phyloP scores from a whole-genome alignment of 192 early-diverging fungal species.

The Umbelopsis ramanniana region DNA sequence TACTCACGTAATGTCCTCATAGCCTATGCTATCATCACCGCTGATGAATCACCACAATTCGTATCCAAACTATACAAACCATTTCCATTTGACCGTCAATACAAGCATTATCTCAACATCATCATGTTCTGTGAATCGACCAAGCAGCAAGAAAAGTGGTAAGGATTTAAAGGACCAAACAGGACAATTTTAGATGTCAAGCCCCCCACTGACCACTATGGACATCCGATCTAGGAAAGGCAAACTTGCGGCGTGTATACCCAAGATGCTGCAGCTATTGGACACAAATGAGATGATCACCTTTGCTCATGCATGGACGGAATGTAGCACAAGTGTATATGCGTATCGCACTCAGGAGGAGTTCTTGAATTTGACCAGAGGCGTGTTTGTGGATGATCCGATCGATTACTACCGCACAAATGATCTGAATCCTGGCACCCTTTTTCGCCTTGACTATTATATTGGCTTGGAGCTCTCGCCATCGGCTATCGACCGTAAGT shows the following conservation, averaged over 20 bases:
- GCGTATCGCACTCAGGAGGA: slow-evolving; percentile 28
- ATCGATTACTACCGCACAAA: background rate
- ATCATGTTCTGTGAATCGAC: slow-evolving; percentile 7
- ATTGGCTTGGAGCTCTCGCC: slow-evolving; percentile 24
- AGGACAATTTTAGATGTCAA: no score
- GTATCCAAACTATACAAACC: slow-evolving; percentile 30
- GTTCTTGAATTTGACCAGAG: background rate
- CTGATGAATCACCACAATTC: background rate
- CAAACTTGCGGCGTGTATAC: slow-evolving; percentile 27
- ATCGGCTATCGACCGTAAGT: background rate
- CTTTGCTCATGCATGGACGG: slow-evolving; percentile 22
- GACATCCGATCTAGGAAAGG: slow-evolving; percentile 22
- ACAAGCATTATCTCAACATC: slow-evolving; percentile 31
- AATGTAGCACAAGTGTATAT: background rate
- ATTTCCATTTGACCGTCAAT: slow-evolving; percentile 2
- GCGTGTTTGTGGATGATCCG: background rate
- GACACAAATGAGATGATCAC: background rate
- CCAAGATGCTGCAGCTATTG: slow-evolving; percentile 20
- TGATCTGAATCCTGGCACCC: slow-evolving; percentile 19
- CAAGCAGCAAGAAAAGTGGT: slow-evolving; percentile 35
- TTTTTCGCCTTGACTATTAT: slow-evolving; percentile 26
- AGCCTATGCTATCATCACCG: background rate
- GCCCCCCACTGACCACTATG: background rate
- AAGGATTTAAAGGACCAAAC: background rate
- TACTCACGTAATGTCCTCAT: background rate